Evolutionary conservation across 2,329 filamentous ascomycete species (phyloP), one percentile per base, ranked within the genome.

Genomic region (Fonsecaea multimorphosa): DNA sequence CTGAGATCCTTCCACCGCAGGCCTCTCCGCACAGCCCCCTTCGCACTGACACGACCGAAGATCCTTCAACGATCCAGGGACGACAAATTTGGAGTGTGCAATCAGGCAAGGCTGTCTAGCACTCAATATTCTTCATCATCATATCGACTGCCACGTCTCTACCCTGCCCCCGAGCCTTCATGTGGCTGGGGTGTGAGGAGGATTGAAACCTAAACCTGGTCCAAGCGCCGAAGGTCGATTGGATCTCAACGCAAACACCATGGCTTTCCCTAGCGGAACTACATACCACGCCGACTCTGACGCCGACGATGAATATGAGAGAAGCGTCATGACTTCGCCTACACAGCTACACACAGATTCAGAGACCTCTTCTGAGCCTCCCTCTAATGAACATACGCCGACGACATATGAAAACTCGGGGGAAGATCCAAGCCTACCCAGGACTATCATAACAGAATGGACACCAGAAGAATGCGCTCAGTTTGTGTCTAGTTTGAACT

Each of bases 401-500:
- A 89, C 85, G 34, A 88, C 86, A 52, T 86, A 84, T 70, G 84
- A 82, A 58, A 79, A 84, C 69, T 76, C 80, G 31, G 75, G 75
- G 31, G 84, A 86, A 61, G 83, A 82, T 71, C 81, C 80, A 70
- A 79, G 77, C 61, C 84, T 83, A 56, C 85, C 86, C 49, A 83
- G 80, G 40, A 84, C 84, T 19, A 80, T 84, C 64, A 86, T 89
- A 58, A 82, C 81, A 24, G 82, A 87, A 72, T 89, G 87, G 87
- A 84, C 89, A 1, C 89, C 88, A 16, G 92, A 96, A 66, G 92
- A 98, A 79, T 93, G 91, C 79, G 92, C 92, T 71, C 92, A 96
- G 74, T 98, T 96, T 75, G 86, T 97, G 72, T 85, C 87, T 63
- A 88, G 87, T 67, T 86, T 97, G 73, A 92, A 92, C 36, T 80